A percentile compares a stretch with the other conserved stretches of the same genome.
These are phyloP conservation scores for Yamadazyma diddensiae DNA, from an alignment of 1,139 yeast species.

Conservation along the genomic window DNA sequence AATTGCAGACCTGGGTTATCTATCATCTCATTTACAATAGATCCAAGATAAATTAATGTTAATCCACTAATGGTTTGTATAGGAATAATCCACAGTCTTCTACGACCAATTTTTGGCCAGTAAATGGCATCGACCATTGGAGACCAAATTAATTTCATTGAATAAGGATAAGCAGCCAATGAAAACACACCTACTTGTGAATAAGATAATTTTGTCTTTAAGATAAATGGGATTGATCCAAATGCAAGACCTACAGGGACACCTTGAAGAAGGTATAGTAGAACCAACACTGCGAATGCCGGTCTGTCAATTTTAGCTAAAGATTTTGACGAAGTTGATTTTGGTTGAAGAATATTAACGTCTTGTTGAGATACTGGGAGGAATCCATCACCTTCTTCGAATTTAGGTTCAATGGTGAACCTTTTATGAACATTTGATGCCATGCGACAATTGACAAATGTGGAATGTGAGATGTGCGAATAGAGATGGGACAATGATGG, in stretches of 20 bases:
- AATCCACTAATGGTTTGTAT: slow-evolving; percentile 76
- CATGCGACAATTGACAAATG: too few relatives aligned
- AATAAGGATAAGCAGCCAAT: slow-evolving; percentile 91
- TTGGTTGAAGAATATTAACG: slow-evolving; percentile 14
- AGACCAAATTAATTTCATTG: slow-evolving; percentile 89
- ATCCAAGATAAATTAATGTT: slow-evolving; percentile 64
- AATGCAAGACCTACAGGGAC: slow-evolving; percentile 95
- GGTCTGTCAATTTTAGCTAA: slow-evolving; percentile 54
- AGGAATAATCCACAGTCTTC: slow-evolving; percentile 95
- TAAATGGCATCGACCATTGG: slow-evolving; percentile 93
- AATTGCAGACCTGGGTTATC: slow-evolving; percentile 55
- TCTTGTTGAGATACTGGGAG: slow-evolving; percentile 31
- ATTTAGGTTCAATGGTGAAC: slow-evolving; percentile 7
- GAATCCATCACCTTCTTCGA: slow-evolving; percentile 14
- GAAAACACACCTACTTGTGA: slow-evolving; percentile 90
- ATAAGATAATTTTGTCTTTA: slow-evolving; percentile 79
- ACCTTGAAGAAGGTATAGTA: slow-evolving; percentile 84
- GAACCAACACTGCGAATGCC: slow-evolving; percentile 68
- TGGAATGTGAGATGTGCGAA: too few relatives aligned
- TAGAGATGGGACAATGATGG: too few relatives aligned
- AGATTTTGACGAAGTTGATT: slow-evolving; percentile 7
- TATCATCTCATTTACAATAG: slow-evolving; percentile 54
- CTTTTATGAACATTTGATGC: slow-evolving; percentile 12
- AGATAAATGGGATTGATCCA: slow-evolving; percentile 90
- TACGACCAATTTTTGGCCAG: slow-evolving; percentile 63